A percentile compares a stretch with the other conserved stretches of the same genome.
Conservation (phyloP, 108 stramenopile species). For the Mayamaea pseudoterrestris region DNA sequence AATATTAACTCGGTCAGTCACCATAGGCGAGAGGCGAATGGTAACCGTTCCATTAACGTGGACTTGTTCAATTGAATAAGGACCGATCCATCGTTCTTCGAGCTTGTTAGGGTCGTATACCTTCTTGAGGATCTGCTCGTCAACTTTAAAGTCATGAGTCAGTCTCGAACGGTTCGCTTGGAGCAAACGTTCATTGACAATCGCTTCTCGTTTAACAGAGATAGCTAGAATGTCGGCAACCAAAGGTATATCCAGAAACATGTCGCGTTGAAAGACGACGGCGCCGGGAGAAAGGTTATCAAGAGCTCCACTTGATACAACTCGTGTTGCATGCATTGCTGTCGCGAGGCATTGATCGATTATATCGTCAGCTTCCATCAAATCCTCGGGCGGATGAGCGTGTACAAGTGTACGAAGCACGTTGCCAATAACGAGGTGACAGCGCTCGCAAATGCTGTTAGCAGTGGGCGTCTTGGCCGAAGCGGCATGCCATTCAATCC, state of each 20-base stretch:
- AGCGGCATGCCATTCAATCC: conserved; percentile 14
- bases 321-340: conserved; percentile 18
- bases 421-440: conserved; percentile 23
- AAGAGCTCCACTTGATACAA: conserved; percentile 3
- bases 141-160: conserved; percentile 11
- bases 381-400: no score
- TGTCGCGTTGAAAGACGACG: conserved; percentile 21
- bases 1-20: conserved; percentile 18
- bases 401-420: conserved; percentile 11
- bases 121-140: conserved; percentile 9
- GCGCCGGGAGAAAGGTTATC: conserved; percentile 22
- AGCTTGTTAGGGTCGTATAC: conserved; percentile 16
- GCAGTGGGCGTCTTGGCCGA: conserved; percentile 28
- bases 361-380: conserved; percentile 7
- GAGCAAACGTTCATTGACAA: conserved; percentile 6
- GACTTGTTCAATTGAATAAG: conserved; percentile 20
- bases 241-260: conserved; percentile 25
- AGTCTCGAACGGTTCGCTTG: conserved; percentile 6
- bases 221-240: conserved; percentile 14
- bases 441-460: conserved; percentile 27
- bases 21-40: conserved; percentile 7
- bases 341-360: conserved; percentile 17
- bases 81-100: conserved; percentile 15
- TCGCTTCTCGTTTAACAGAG: conserved; percentile 4
- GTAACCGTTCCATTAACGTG: conserved; percentile 28